Conservation (phyloP, 495 filamentous ascomycete species). For the Podospora comata region DNA sequence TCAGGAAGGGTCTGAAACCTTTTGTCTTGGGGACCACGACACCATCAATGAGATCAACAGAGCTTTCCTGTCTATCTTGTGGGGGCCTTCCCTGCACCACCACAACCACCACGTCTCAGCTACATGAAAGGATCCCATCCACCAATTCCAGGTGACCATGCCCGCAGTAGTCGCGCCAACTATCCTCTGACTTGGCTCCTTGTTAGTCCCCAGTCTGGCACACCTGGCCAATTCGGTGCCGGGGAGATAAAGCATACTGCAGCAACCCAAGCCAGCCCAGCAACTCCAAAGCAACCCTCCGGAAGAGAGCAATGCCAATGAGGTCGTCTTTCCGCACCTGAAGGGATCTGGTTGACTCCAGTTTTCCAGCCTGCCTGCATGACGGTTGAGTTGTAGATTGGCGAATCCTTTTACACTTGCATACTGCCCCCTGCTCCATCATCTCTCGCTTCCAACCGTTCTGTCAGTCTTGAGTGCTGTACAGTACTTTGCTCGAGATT, state of each 20-base stretch:
- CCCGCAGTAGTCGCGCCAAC: constrained; percentile 3
- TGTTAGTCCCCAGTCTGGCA: background rate
- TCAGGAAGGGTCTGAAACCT: background rate
- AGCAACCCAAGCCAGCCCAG: background rate
- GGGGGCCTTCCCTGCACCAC: background rate
- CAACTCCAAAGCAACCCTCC: background rate
- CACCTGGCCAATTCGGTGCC: constrained; percentile 18
- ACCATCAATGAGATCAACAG: background rate
- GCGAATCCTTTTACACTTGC: background rate
- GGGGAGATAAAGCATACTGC: constrained; percentile 13
- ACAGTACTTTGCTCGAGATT: background rate
- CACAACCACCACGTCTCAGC: background rate
- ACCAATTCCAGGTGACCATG: background rate
- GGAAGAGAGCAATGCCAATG: background rate
- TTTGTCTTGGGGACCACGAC: background rate
- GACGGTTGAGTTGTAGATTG: background rate
- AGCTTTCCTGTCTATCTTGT: background rate
- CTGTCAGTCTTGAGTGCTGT: too few species aligned
- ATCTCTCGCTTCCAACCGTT: background rate
- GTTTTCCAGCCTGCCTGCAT: background rate
- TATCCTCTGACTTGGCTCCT: background rate
- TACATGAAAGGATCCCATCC: background rate
- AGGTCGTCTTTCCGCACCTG: background rate
- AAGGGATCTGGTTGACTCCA: constrained; percentile 2
- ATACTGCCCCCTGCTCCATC: background rate